phyloP scores from a whole-genome alignment of 2,329 filamentous ascomycete species.

The Diaporthe ilicicola region DNA sequence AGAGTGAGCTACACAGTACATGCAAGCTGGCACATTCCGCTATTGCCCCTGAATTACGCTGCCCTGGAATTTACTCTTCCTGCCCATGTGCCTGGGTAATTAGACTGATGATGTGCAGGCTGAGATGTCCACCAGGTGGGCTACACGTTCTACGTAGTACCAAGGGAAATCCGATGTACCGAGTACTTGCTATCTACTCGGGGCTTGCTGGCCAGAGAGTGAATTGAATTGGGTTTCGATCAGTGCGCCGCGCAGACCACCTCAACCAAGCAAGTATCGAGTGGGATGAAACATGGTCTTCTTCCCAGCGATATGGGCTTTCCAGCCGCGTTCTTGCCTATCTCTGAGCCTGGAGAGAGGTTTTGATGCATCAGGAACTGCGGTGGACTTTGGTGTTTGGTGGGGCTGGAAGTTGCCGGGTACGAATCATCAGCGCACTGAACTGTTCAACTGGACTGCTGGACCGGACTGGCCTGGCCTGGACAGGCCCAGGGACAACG shows the following conservation, averaged over 20 bases:
- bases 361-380: not conserved
- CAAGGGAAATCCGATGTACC: not conserved
- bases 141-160: not conserved
- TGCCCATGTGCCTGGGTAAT: conserved; percentile 7
- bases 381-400: not conserved
- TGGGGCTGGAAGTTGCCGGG: conserved; percentile 23
- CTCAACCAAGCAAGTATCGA: conserved; percentile 4
- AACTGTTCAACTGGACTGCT: not conserved
- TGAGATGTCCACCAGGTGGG: not conserved
- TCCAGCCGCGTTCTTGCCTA: not conserved
- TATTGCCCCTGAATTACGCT: conserved; percentile 8
- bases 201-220: not conserved
- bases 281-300: not conserved
- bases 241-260: not conserved
- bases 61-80: not conserved
- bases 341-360: not conserved
- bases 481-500: not conserved
- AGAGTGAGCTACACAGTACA: not conserved
- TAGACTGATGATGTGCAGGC: conserved; percentile 11
- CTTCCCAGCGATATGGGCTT: not conserved
- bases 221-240: conserved; percentile 4
- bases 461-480: not conserved
- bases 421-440: not conserved
- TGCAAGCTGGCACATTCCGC: not conserved
- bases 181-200: not conserved